Percentiles rank a stretch among this genome's conserved stretches.
These are phyloP conservation scores for Guillardia theta DNA, from an alignment of 78 protist species.

Conservation along the genomic window DNA sequence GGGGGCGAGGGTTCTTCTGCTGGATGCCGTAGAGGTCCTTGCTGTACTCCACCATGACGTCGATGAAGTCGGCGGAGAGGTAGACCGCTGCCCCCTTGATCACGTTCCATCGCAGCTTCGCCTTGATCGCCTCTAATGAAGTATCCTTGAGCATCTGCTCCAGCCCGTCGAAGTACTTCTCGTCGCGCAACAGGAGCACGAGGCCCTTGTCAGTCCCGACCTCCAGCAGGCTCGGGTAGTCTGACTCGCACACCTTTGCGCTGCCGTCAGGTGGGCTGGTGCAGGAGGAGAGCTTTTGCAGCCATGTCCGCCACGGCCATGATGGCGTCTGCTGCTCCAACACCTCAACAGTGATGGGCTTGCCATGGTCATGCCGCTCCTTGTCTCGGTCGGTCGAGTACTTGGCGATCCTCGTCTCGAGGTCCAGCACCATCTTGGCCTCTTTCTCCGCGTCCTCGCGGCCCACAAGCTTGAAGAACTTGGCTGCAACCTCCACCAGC, in stretches of 20 bases:
- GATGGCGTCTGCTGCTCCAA: background rate
- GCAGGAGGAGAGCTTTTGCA: background rate
- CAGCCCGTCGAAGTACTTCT: background rate
- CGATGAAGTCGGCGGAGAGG: background rate
- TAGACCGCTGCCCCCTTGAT: background rate
- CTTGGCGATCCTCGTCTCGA: background rate
- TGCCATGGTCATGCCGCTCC: background rate
- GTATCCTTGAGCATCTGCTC: background rate
- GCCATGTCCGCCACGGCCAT: background rate
- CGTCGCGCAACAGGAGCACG: background rate
- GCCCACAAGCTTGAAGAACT: background rate
- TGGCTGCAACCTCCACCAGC: background rate
- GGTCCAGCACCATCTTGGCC: background rate
- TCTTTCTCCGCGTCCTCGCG: background rate
- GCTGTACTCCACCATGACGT: background rate
- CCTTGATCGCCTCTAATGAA: background rate
- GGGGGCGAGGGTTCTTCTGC: background rate
- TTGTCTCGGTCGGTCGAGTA: background rate
- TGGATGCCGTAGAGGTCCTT: background rate
- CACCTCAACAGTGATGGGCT: background rate
- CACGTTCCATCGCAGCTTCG: background rate
- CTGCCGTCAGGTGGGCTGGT: background rate
- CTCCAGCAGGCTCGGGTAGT: background rate
- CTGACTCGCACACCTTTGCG: background rate
- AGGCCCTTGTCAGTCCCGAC: background rate